A percentile compares a stretch with the other conserved stretches of the same genome.
Conservation (phyloP, 73 alveolate genomes). For the Paraurostyla sp. region DNA sequence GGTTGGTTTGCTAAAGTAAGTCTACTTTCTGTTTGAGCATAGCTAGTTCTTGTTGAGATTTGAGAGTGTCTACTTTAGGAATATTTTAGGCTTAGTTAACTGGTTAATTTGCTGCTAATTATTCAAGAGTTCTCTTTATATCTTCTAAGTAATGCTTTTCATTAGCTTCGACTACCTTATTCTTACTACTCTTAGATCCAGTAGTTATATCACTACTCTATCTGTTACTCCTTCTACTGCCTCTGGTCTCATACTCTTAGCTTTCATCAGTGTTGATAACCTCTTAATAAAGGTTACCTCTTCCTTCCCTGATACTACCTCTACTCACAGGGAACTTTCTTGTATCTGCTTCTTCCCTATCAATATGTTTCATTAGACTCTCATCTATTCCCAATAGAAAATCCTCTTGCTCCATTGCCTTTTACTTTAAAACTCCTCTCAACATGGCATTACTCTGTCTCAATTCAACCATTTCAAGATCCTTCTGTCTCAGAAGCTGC, state of each 20-base stretch:
- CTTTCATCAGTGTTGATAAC: not conserved
- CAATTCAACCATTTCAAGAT: not conserved
- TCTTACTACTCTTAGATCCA: too few relatives aligned
- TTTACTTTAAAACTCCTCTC: not conserved
- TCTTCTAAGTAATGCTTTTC: not conserved
- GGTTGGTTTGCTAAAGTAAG: not conserved
- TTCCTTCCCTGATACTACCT: too few relatives aligned
- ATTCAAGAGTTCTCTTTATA: constrained; percentile 4
- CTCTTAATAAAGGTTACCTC: too few relatives aligned
- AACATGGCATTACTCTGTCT: not conserved
- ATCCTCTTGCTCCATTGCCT: constrained; percentile 25
- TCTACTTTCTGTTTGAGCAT: not conserved
- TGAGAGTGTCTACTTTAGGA: not conserved
- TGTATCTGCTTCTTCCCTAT: too few relatives aligned
- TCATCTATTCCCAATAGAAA: constrained; percentile 29
- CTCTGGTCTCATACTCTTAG: not conserved
- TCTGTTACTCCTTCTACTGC: not conserved
- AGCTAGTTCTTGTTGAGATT: constrained; percentile 18
- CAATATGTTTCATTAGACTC: not conserved
- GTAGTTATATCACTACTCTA: not conserved
- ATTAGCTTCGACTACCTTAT: too few relatives aligned
- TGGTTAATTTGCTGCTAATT: not conserved
- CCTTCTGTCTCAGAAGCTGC: not conserved
- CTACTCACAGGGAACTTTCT: too few relatives aligned
- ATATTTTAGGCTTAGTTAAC: too few relatives aligned